phyloP scores from a whole-genome alignment of 305 asterid species.

The Petunia hybrid region DNA sequence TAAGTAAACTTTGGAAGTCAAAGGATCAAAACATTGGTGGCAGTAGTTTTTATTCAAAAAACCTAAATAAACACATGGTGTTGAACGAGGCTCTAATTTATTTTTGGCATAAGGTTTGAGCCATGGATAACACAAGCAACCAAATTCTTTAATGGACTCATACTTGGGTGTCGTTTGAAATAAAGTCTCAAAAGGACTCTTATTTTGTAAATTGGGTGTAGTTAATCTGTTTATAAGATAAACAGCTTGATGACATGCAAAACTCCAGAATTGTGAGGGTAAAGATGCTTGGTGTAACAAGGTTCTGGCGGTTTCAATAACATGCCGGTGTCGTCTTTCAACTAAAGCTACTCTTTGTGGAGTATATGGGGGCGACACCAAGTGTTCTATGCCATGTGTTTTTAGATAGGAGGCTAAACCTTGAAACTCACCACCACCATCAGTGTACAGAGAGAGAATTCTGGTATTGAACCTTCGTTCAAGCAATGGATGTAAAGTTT shows the following conservation, averaged over 20 bases:
- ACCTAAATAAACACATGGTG: not conserved
- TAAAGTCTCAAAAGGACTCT: not conserved
- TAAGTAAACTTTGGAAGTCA: not conserved
- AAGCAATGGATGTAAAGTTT: not conserved
- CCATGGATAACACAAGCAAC: not conserved
- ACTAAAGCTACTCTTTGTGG: not conserved
- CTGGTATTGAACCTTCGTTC: not conserved
- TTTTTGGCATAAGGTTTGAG: not conserved
- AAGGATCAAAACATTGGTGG: not conserved
- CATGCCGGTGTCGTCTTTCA: not conserved
- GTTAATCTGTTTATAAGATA: not conserved
- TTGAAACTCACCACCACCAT: not conserved
- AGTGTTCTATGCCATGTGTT: not conserved
- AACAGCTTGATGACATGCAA: not conserved
- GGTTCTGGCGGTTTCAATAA: not conserved
- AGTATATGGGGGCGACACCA: not conserved
- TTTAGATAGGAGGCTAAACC: not conserved
- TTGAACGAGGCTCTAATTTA: not conserved
- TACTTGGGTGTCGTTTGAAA: not conserved
- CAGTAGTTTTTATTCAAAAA: not conserved
- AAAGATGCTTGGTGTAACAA: not conserved
- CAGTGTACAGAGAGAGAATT: not conserved
- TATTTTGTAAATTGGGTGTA: not conserved
- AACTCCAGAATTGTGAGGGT: not conserved
- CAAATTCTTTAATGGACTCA: not conserved